phyloP scores from a whole-genome alignment of 176 grass and related monocot species.

The Luzula sylvatica region DNA sequence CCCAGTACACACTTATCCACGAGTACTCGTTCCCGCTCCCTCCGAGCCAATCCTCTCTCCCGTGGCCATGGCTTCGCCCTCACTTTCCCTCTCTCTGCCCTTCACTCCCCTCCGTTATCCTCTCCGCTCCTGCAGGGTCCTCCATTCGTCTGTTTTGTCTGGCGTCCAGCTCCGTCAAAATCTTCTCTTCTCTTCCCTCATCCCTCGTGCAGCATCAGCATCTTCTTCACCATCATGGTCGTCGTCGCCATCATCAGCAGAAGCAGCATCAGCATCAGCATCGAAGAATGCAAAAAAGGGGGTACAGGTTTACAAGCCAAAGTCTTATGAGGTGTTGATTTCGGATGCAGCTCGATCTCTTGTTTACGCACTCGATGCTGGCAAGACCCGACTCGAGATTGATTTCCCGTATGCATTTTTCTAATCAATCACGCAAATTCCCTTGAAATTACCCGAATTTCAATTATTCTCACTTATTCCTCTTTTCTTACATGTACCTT shows the following conservation, averaged over 20 bases:
- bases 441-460: background rate
- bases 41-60: background rate
- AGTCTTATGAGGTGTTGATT: slow-evolving; percentile 84
- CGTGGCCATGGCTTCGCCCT: background rate
- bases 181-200: slow-evolving; percentile 7
- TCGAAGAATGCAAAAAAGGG: slow-evolving; percentile 35
- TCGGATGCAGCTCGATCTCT: slow-evolving; percentile 78
- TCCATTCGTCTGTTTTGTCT: too few relatives aligned
- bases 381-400: slow-evolving; percentile 78
- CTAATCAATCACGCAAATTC: background rate
- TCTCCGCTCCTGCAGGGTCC: background rate
- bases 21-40: background rate
- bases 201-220: background rate
- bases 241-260: slow-evolving; percentile 12
- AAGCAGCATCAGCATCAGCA: background rate
- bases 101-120: slow-evolving; percentile 4
- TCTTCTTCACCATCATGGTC: background rate
- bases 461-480: background rate
- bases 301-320: slow-evolving; percentile 71
- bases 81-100: slow-evolving; percentile 6
- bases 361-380: slow-evolving; percentile 53
- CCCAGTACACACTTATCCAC: background rate
- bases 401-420: slow-evolving; percentile 69
- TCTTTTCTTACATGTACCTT: slow-evolving; percentile 1
- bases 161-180: background rate